phyloP scores from a whole-genome alignment of 2,329 filamentous ascomycete genomes.

The Xylariaceae sp. region DNA sequence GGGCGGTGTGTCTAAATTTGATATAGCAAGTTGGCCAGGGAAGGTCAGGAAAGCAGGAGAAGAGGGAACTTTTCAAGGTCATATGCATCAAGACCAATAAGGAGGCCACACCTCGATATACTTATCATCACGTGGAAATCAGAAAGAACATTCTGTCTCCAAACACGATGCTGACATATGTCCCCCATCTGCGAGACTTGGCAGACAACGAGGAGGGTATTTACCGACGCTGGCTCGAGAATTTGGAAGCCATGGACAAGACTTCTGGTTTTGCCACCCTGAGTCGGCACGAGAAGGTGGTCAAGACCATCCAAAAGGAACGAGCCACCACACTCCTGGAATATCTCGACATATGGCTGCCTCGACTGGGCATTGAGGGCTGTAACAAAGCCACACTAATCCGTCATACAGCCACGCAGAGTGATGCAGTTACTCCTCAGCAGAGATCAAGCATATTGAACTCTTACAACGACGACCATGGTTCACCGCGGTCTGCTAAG shows the following conservation, averaged over 20 bases:
- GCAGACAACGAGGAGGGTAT: constrained; percentile 53
- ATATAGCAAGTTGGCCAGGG: constrained; percentile 39
- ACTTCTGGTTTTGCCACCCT: constrained; percentile 55
- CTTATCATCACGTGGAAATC: constrained; percentile 58
- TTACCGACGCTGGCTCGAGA: constrained; percentile 54
- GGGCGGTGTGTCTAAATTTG: constrained; percentile 14
- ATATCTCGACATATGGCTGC: constrained; percentile 53
- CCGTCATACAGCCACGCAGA: constrained; percentile 48
- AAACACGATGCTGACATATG: constrained; percentile 57
- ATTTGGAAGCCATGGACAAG: constrained; percentile 54
- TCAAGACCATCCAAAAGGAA: constrained; percentile 48
- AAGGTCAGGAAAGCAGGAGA: constrained; percentile 40
- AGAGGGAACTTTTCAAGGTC: constrained; percentile 40
- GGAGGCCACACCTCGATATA: constrained; percentile 53
- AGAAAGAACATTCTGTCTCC: constrained; percentile 56
- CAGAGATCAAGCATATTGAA: constrained; percentile 51
- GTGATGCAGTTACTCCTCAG: constrained; percentile 48
- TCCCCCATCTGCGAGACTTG: constrained; percentile 56
- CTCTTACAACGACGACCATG: constrained; percentile 41
- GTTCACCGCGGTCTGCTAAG: constrained; percentile 39
- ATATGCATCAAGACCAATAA: constrained; percentile 47
- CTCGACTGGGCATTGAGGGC: constrained; percentile 44
- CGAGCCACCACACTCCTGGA: constrained; percentile 48
- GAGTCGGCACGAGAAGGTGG: constrained; percentile 48
- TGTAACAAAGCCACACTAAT: constrained; percentile 52